Evolutionary conservation across 331 rosid genomes (phyloP), one percentile per base, ranked within the genome.

Genomic region (Malus hybrid): DNA sequence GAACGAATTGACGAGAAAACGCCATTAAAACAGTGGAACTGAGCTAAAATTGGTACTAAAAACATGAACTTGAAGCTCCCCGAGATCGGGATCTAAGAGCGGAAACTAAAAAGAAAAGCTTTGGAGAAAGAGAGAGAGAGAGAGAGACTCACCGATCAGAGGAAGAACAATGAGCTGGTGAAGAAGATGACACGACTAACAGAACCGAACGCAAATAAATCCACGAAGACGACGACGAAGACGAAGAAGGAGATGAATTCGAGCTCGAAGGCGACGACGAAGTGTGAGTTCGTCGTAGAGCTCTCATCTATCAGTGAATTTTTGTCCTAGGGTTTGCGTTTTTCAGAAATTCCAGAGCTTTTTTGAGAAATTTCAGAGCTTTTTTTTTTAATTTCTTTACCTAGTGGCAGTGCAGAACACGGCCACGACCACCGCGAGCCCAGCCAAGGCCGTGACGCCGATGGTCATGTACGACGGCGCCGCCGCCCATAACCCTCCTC

Each of bases 171-270:
- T 92, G 87, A 88, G 96, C 98, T 81, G 99, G 96, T 76, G 99
- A 95, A 80, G 99, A 95, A 78, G 99, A 90, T 77, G 90, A 80
- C 59, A 95, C 98, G 71, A 95, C 93, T 77, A 95, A 90, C 72
- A 95, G 87, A 88, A 92, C 99, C 91, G 99, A 95, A 87, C 99
- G 96, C 89, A 95, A 86, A 78, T 88, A 97, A 90, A 95, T 88
- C 99, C 99, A 94, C 79, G 99, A 94, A 55, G 93, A 93, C 27
- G 97, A 90, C 57, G 97, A 88, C 27, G 97, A 85, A 20, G 94
- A 84, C 44, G 96, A 86, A 32, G 97, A 86, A 5, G 89, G 79
- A 12, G 80, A 48, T 0, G 86, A 80, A 80, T 74, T 77, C 71
- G 88, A 76, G 55, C 59, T 76, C 65, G 98, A 81, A 65, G 94